These are phyloP conservation scores for Tetrahymena malaccensis DNA, from an alignment of 73 alveolate genomes.

Conservation along the genomic window DNA sequence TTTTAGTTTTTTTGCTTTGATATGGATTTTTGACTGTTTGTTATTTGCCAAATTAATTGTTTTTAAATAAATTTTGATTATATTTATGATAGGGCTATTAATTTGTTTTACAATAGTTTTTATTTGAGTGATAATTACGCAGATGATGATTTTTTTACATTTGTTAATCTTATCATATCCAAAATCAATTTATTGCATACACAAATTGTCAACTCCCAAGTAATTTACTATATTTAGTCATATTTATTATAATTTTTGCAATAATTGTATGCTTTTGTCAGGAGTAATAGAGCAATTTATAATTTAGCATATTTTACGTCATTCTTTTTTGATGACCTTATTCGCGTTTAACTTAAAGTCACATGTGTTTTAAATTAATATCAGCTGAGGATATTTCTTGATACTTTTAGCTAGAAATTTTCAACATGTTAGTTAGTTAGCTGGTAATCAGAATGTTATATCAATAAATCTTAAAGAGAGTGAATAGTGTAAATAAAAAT, in stretches of 20 bases:
- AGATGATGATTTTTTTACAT: background rate
- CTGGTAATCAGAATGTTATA: too few species aligned
- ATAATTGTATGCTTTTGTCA: background rate
- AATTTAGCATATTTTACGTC: background rate
- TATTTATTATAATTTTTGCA: background rate
- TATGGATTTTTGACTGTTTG: background rate
- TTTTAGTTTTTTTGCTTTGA: background rate
- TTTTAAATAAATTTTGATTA: background rate
- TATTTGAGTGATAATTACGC: background rate
- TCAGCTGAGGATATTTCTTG: background rate
- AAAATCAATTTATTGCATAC: background rate
- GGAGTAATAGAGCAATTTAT: background rate
- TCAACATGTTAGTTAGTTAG: background rate
- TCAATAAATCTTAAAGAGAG: background rate
- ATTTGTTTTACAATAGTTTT: background rate
- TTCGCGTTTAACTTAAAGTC: background rate
- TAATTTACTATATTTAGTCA: background rate
- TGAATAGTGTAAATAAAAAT: background rate
- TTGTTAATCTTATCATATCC: background rate
- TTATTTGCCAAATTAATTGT: background rate
- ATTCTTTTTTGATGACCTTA: background rate
- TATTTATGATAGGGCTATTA: background rate
- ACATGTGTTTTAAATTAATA: background rate
- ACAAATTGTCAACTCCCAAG: background rate
- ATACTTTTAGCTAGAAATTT: background rate